Evolutionary conservation across 345 rosid species (phyloP).

Genomic region (Abelmoschus esculentus): DNA sequence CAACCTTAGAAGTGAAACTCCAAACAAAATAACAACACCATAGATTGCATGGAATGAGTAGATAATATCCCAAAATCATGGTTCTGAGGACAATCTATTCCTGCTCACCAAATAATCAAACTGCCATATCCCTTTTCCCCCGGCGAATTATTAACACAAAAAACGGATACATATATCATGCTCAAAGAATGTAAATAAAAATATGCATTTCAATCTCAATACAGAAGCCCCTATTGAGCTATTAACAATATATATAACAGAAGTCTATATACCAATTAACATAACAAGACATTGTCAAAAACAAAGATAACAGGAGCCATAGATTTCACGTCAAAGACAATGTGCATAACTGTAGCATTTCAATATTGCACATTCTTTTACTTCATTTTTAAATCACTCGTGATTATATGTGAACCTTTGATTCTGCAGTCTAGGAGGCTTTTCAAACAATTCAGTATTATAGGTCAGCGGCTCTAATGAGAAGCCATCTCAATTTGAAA

Average conservation of each 20-base stretch:
- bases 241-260: not conserved
- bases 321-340: too few relatives aligned
- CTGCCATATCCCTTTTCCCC: not conserved
- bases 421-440: not conserved
- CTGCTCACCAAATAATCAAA: not conserved
- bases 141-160: not conserved
- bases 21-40: slow-evolving; percentile 7
- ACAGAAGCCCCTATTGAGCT: not conserved
- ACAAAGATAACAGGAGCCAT: not conserved
- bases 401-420: not conserved
- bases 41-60: not conserved
- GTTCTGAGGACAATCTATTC: not conserved
- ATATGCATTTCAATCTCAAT: not conserved
- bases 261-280: not conserved
- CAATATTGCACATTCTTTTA: too few relatives aligned
- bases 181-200: not conserved
- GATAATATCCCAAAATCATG: not conserved
- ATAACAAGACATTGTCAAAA: not conserved
- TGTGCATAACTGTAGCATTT: too few relatives aligned
- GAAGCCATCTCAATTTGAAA: not conserved
- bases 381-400: not conserved
- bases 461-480: not conserved
- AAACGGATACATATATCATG: not conserved
- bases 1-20: not conserved
- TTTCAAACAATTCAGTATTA: not conserved